A percentile compares a stretch with the other conserved stretches of the same genome.
Conservation (phyloP, 177 flowering plant genomes). For the Vitis hybrid region DNA sequence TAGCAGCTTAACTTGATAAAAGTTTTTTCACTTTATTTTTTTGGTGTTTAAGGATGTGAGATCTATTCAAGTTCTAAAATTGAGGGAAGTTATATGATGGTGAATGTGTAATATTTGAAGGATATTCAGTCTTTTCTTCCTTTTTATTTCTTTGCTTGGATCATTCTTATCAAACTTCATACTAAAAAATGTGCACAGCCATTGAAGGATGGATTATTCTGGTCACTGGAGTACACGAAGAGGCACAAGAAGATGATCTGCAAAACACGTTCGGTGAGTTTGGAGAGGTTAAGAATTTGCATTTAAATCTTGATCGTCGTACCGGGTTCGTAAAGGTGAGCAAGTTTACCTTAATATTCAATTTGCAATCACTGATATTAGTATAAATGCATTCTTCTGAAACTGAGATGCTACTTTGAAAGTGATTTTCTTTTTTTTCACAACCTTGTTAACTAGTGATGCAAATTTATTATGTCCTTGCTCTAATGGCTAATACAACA, state of each 20-base stretch:
- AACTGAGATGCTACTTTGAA: not conserved
- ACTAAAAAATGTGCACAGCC: conserved; percentile 26
- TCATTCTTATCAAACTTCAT: not conserved
- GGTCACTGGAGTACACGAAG: conserved; percentile 49
- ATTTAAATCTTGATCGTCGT: conserved; percentile 56
- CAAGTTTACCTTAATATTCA: not conserved
- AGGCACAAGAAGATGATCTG: conserved; percentile 54
- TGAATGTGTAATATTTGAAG: not conserved
- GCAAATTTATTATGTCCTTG: too few species aligned
- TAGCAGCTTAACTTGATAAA: too few species aligned
- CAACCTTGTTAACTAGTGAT: too few species aligned
- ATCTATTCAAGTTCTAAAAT: too few species aligned
- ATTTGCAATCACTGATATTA: not conserved
- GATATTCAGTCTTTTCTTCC: conserved; percentile 1
- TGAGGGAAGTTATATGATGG: not conserved
- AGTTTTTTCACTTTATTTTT: too few species aligned
- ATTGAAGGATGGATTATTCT: conserved; percentile 60
- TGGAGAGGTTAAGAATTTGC: conserved; percentile 51
- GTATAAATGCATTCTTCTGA: not conserved
- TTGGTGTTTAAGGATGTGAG: too few species aligned
- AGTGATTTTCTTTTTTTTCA: too few species aligned
- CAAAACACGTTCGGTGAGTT: conserved; percentile 45
- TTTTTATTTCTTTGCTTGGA: not conserved
- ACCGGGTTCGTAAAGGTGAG: conserved; percentile 55
- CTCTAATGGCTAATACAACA: too few species aligned